phyloP scores from a whole-genome alignment of 768 basidiomycete genomes.

The Phanerodontia chrysosporium region DNA sequence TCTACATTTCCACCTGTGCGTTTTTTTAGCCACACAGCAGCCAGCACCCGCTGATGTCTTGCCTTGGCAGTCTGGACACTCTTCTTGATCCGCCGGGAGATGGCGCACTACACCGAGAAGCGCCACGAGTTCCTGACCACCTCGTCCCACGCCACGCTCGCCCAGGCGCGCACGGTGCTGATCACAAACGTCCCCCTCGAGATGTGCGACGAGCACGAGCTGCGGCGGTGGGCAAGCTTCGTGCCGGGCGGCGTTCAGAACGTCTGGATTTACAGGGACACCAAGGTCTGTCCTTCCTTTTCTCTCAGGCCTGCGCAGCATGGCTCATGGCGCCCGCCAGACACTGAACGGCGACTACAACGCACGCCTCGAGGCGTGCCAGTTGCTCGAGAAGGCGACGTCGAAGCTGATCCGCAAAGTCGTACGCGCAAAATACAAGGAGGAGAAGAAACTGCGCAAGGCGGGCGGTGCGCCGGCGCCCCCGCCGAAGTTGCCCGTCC shows the following conservation, averaged over 20 bases:
- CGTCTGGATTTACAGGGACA: constrained; percentile 64
- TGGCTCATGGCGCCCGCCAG: constrained; percentile 5
- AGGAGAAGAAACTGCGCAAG: constrained; percentile 20
- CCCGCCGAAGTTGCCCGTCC: not conserved
- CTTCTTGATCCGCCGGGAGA: constrained; percentile 56
- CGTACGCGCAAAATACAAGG: constrained; percentile 23
- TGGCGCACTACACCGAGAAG: constrained; percentile 51
- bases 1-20: constrained; percentile 46
- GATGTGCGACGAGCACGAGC: constrained; percentile 42
- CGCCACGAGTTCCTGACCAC: constrained; percentile 57
- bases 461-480: constrained; percentile 4
- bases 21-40: constrained; percentile 1
- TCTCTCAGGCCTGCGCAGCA: not conserved
- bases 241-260: constrained; percentile 66
- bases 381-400: constrained; percentile 54
- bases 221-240: constrained; percentile 52
- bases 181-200: constrained; percentile 59
- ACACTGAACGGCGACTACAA: constrained; percentile 39
- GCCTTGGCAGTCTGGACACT: constrained; percentile 48
- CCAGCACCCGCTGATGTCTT: not conserved
- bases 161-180: constrained; percentile 67
- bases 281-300: constrained; percentile 20
- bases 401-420: constrained; percentile 39
- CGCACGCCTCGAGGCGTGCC: constrained; percentile 41
- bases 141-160: constrained; percentile 51